Conservation (phyloP, 495 filamentous ascomycete species). For the Neurospora sp. region DNA sequence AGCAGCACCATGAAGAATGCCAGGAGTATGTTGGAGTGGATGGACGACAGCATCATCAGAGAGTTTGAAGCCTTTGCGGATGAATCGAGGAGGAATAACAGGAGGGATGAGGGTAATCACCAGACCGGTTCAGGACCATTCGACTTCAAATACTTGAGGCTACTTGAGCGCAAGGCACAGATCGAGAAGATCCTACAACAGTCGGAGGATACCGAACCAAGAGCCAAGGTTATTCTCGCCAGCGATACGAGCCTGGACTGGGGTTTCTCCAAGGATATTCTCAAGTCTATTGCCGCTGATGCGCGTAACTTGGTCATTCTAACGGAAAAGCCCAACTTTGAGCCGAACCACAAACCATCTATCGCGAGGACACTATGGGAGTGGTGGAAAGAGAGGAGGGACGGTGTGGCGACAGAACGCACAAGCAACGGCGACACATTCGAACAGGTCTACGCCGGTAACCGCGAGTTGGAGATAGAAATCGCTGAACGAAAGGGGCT, state of each 20-base stretch:
- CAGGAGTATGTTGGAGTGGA: conserved; percentile 97
- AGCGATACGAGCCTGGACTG: conserved; percentile 85
- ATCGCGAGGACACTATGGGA: conserved; percentile 56
- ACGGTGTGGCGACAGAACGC: conserved; percentile 51
- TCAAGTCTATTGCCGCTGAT: conserved; percentile 64
- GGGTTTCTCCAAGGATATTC: conserved; percentile 85
- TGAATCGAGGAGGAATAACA: conserved; percentile 33
- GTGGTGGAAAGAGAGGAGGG: conserved; percentile 59
- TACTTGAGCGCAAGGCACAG: conserved; percentile 67
- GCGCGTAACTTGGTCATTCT: conserved; percentile 73
- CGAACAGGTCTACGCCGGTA: conserved; percentile 55
- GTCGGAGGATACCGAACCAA: conserved; percentile 24
- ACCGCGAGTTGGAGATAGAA: conserved; percentile 48
- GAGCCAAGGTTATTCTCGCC: conserved; percentile 73
- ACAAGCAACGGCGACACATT: conserved; percentile 47
- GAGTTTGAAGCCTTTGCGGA: conserved; percentile 77
- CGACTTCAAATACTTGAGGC: conserved; percentile 74
- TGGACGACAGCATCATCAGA: conserved; percentile 85
- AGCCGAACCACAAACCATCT: conserved; percentile 24
- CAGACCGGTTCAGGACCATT: conserved; percentile 60
- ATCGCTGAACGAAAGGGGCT: conserved; percentile 53
- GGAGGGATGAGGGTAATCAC: conserved; percentile 25
- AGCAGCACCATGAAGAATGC: conserved; percentile 78
- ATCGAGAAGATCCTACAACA: conserved; percentile 50
- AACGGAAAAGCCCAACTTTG: conserved; percentile 52